These are phyloP conservation scores for Carex littledalei DNA, from an alignment of 176 grass and related monocot species.

Conservation along the genomic window DNA sequence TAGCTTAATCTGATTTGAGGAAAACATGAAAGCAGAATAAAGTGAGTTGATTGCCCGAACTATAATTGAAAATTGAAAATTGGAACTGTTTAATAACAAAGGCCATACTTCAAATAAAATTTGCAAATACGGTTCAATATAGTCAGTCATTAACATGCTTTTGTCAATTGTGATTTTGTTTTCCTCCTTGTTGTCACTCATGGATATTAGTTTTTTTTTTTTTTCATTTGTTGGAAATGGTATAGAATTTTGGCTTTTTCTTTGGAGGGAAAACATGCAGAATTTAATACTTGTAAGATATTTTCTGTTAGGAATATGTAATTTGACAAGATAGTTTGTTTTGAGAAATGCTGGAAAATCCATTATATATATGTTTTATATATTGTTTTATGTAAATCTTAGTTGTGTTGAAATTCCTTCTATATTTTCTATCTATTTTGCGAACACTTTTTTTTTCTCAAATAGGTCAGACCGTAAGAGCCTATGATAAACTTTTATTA, in stretches of 20 bases:
- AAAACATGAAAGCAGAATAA: background rate
- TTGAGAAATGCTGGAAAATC: background rate
- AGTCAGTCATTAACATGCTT: background rate
- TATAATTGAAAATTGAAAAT: background rate
- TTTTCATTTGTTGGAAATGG: constrained; percentile 4
- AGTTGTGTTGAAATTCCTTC: background rate
- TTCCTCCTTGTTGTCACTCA: constrained; percentile 4
- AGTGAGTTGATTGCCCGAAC: background rate
- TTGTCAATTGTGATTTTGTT: background rate
- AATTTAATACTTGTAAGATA: constrained; percentile 2
- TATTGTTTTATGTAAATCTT: background rate
- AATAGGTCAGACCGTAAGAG: background rate
- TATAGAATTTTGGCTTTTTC: background rate
- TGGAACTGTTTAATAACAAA: background rate
- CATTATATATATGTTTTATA: background rate
- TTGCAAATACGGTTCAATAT: background rate
- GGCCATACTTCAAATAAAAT: background rate
- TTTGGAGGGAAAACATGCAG: background rate
- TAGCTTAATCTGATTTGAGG: constrained; percentile 54
- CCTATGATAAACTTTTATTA: background rate
- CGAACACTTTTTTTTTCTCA: background rate
- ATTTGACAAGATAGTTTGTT: background rate
- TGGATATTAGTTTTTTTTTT: background rate
- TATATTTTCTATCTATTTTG: background rate
- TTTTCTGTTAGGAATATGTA: background rate